Percentiles rank a stretch among this genome's conserved stretches.
These are phyloP conservation scores for Clausena lansium DNA, from an alignment of 345 rosid species.

Conservation along the genomic window DNA sequence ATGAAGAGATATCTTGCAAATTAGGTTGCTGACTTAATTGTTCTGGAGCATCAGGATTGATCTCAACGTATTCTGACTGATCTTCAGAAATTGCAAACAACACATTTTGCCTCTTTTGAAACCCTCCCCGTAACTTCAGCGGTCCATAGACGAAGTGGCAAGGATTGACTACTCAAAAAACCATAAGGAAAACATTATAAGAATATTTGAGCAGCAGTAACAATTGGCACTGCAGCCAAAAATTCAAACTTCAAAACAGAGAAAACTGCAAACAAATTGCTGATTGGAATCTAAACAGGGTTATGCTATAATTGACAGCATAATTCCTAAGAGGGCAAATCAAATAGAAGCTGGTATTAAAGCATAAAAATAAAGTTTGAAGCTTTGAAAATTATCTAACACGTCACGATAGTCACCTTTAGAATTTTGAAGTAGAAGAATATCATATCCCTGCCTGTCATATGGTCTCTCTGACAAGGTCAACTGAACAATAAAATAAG, in stretches of 20 bases:
- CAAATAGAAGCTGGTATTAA: neutral
- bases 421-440: constrained; percentile 35
- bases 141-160: constrained; percentile 22
- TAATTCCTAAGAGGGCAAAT: neutral
- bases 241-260: constrained; percentile 12
- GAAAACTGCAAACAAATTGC: neutral
- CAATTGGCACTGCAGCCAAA: neutral
- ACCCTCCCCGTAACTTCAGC: constrained; percentile 31
- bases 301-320: neutral
- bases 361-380: neutral
- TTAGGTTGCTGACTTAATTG: constrained; percentile 26
- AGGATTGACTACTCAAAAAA: constrained; percentile 32
- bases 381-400: neutral
- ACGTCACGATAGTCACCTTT: constrained; percentile 41
- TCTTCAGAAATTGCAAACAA: constrained; percentile 43
- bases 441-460: constrained; percentile 29
- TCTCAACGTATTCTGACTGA: constrained; percentile 39
- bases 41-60: constrained; percentile 30
- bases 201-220: neutral
- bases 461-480: constrained; percentile 28
- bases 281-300: constrained; percentile 5
- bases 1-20: constrained; percentile 37
- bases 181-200: constrained; percentile 18
- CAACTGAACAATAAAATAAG: constrained; percentile 36
- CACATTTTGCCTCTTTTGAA: constrained; percentile 31